These are phyloP conservation scores for Tephrocybe rancida DNA, from an alignment of 768 basidiomycete genomes.

Conservation along the genomic window DNA sequence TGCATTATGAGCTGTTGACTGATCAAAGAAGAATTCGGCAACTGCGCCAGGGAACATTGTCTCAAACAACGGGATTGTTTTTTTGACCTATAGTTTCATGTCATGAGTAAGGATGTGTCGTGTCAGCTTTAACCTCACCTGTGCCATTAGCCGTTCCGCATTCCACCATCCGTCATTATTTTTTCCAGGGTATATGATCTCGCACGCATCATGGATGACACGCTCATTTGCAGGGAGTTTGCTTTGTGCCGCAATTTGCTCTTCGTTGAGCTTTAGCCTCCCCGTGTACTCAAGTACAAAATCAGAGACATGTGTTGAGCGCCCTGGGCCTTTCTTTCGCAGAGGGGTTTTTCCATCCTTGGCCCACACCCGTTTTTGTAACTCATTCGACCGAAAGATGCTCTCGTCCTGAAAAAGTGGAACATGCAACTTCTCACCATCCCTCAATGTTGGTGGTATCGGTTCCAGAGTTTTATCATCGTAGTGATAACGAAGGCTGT, in stretches of 20 bases:
- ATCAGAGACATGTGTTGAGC: conserved; percentile 14
- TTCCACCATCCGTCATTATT: too few species aligned
- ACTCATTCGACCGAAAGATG: not conserved
- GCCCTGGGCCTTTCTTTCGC: conserved; percentile 11
- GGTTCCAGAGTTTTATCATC: conserved; percentile 1
- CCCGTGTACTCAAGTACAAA: conserved; percentile 14
- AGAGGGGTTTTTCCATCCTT: conserved; percentile 8
- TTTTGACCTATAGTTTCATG: not conserved
- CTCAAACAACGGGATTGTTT: conserved; percentile 10
- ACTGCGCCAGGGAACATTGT: conserved; percentile 5
- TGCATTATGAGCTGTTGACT: conserved; percentile 34
- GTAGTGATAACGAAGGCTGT: not conserved
- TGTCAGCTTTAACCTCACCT: too few species aligned
- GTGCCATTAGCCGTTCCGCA: too few species aligned
- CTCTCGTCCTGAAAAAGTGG: conserved; percentile 1
- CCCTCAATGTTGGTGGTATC: not conserved
- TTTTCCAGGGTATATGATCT: too few species aligned
- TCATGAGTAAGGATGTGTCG: too few species aligned
- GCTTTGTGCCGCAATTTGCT: not conserved
- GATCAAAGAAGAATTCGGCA: conserved; percentile 28
- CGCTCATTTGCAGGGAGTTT: not conserved
- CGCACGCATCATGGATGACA: too few species aligned
- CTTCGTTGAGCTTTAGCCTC: conserved; percentile 6
- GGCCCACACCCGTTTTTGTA: not conserved
- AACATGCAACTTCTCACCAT: not conserved